These are phyloP conservation scores for Penicillium goetzii DNA, from an alignment of 495 filamentous ascomycete species.

Conservation along the genomic window DNA sequence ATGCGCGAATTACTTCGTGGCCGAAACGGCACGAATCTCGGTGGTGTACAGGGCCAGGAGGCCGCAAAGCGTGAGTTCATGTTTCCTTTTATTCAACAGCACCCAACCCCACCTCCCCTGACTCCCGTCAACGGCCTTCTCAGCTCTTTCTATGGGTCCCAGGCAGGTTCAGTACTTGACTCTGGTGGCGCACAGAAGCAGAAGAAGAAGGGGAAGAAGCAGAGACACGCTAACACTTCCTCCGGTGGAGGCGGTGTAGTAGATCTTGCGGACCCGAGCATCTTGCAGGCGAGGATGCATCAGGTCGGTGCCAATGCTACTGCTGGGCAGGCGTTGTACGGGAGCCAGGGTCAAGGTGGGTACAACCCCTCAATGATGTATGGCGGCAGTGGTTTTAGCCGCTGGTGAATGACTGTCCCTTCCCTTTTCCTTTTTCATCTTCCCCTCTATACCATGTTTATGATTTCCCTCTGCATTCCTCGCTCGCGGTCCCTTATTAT, in stretches of 20 bases:
- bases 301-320: constrained; percentile 70
- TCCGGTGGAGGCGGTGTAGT: constrained; percentile 97
- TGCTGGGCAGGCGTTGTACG: constrained; percentile 83
- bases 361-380: constrained; percentile 90
- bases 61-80: constrained; percentile 92
- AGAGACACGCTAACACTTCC: constrained; percentile 99
- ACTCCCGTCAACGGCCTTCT: constrained; percentile 85
- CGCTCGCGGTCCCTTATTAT: constrained; percentile 19
- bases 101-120: constrained; percentile 84
- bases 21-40: constrained; percentile 58
- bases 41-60: constrained; percentile 70
- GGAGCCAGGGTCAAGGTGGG: constrained; percentile 97
- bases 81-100: constrained; percentile 82
- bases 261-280: constrained; percentile 99
- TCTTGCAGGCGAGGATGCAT: constrained; percentile 97
- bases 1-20: constrained; percentile 76
- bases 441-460: constrained; percentile 12
- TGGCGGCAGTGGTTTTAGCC: constrained; percentile 68
- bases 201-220: constrained; percentile 99
- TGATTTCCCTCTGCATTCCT: constrained; percentile 25
- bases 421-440: neutral
- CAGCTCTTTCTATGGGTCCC: constrained; percentile 86
- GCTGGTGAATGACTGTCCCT: constrained; percentile 62
- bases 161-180: constrained; percentile 81
- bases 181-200: constrained; percentile 80